Conservation (phyloP, 2,329 filamentous ascomycete genomes). For the Colletotrichum magnum region DNA sequence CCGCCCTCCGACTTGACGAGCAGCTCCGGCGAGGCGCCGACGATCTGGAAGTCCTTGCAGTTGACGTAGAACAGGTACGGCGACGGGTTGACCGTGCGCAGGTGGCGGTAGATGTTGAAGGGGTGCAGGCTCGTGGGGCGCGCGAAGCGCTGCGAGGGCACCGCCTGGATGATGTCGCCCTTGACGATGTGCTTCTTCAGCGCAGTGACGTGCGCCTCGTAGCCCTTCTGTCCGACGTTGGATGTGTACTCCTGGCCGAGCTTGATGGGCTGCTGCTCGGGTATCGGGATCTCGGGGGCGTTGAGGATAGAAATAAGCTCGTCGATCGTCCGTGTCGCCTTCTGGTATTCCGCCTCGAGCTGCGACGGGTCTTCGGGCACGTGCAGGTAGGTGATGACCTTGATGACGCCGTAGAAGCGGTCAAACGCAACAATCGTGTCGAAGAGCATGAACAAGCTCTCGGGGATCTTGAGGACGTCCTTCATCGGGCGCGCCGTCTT, state of each 20-base stretch:
- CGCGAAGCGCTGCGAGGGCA: constrained; percentile 93
- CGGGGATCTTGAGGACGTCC: constrained; percentile 89
- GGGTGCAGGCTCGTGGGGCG: constrained; percentile 92
- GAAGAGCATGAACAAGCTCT: constrained; percentile 97
- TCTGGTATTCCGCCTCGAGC: constrained; percentile 78
- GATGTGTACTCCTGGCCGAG: constrained; percentile 86
- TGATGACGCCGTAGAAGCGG: constrained; percentile 92
- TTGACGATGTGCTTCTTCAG: constrained; percentile 92
- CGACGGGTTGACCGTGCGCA: constrained; percentile 97
- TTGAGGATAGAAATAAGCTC: constrained; percentile 80
- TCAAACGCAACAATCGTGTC: constrained; percentile 96
- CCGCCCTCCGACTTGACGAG: constrained; percentile 91
- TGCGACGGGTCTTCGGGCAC: constrained; percentile 71
- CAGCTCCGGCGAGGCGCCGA: constrained; percentile 94
- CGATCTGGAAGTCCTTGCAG: constrained; percentile 92
- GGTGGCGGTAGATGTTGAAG: constrained; percentile 97
- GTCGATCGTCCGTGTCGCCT: constrained; percentile 75
- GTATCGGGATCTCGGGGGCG: constrained; percentile 81
- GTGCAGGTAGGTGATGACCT: constrained; percentile 91
- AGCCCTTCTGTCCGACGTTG: constrained; percentile 90
- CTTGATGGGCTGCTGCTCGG: constrained; percentile 80
- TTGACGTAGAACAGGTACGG: constrained; percentile 98
- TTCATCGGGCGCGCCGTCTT: constrained; percentile 92
- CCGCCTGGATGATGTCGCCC: constrained; percentile 97
- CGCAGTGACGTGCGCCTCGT: constrained; percentile 87